Conservation (phyloP, 805 yeast species). For the Myxozyma monticola region DNA sequence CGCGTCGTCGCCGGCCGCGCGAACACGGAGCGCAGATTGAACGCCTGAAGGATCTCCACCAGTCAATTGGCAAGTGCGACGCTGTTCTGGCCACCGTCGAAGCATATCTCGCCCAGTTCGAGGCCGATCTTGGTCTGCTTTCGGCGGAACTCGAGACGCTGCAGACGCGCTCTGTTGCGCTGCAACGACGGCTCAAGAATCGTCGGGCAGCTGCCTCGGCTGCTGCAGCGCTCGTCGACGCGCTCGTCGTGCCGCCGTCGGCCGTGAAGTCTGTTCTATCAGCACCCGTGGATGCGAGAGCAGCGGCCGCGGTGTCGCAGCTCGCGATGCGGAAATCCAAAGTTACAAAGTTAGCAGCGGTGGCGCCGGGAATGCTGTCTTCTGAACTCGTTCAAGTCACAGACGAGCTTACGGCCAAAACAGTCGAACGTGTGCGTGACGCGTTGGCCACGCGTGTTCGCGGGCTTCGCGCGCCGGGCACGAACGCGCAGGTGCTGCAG, state of each 20-base stretch:
- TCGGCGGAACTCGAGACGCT: constrained; percentile 63
- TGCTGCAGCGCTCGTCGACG: constrained; percentile 74
- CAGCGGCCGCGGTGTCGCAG: constrained; percentile 56
- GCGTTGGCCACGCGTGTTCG: constrained; percentile 66
- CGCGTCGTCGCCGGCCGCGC: too few relatives aligned
- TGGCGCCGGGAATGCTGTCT: constrained; percentile 2
- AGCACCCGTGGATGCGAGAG: constrained; percentile 57
- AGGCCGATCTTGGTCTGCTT: constrained; percentile 54
- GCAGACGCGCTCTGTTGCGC: constrained; percentile 52
- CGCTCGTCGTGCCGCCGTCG: constrained; percentile 72
- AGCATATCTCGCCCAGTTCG: constrained; percentile 55
- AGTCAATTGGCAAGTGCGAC: constrained; percentile 28
- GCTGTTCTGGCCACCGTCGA: constrained; percentile 36
- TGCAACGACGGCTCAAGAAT: constrained; percentile 50
- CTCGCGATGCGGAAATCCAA: constrained; percentile 55
- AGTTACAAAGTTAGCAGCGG: constrained; percentile 48
- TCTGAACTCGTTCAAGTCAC: constrained; percentile 23
- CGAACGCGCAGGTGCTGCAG: constrained; percentile 76
- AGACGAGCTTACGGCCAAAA: constrained; percentile 39
- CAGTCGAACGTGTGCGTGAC: constrained; percentile 75
- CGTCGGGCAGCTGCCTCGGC: constrained; percentile 51
- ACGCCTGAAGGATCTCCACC: constrained; percentile 25
- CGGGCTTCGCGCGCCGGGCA: constrained; percentile 60
- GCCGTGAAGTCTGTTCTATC: constrained; percentile 57
- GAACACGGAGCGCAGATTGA: too few relatives aligned